Evolutionary conservation across 2,329 filamentous ascomycete species (phyloP), one percentile per base, ranked within the genome.

Genomic region (Hypocrella siamensis): DNA sequence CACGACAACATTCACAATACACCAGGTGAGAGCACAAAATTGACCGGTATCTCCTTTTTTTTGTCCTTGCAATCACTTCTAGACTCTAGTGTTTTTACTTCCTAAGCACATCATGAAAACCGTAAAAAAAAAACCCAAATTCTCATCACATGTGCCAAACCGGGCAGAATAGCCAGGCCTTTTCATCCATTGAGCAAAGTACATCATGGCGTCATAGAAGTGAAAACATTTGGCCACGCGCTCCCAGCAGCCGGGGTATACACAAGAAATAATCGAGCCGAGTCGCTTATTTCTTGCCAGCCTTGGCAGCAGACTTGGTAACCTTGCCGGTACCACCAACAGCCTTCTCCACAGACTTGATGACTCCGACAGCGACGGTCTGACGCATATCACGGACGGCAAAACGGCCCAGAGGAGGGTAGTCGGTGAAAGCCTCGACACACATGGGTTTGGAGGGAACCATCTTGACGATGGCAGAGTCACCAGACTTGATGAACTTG

Each of bases 401-500:
- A 77, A 98, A 98, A 79, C 90, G 88, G 64, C 90, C 90, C 55
- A 98, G 85, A 65, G 90, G 90, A 57, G 90, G 88, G 76, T 96
- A 98, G 60, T 94, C 85, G 56, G 86, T 94, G 85, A 96, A 98
- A 53, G 90, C 72, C 84, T 98, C 90, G 66, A 98, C 90, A 67
- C 90, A 98, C 90, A 98, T 98, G 62, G 90, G 90, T 86, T 98
- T 98, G 73, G 88, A 94, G 62, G 90, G 90, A 75, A 94, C 61
- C 90, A 98, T 96, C 85, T 94, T 96, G 73, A 98, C 90, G 70
- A 98, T 98, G 65, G 88, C 88, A 51, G 90, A 88, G 65, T 98
- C 90, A 80, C 90, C 90, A 57, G 88, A 94, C 85, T 98, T 98
- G 83, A 98, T 86, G 79, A 94, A 96, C 81, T 98, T 98, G 69